Base-by-base conservation (phyloP, 352 stramenopile species). In the Aphanomyces invadans region DNA sequence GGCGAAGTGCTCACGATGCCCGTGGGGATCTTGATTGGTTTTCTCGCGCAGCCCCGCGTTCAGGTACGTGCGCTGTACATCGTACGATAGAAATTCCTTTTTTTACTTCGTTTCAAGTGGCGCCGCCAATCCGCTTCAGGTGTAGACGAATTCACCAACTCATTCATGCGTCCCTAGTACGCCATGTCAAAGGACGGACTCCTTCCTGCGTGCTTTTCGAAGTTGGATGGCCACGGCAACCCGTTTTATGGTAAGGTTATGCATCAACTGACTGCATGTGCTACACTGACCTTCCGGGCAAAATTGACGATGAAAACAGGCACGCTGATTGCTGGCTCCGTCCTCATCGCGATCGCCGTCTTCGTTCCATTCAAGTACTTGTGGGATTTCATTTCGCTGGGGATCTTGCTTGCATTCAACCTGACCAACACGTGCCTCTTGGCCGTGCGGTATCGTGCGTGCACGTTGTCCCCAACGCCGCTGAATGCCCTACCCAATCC, bases 1-100 rank as follows among this genome's bases (percentile, higher is more conserved):
- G 95, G 95, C 25, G 95, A 98, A 71, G 79, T 98, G 2, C 68
- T 97, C 29, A 98, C 92, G 17, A 94, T 98, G 74, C 95, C 95
- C 0, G 87, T 98, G 39, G 96, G 96, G n/a, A 87, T 96, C 5
- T 87, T 99, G 38, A 95, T 98, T 33, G 93, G 88, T 12, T 95
- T 98, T 42, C 73, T 98, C 29, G 92, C 95, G 3, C 95, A 98
- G 70, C 94, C 93, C 3, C 79, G 90, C 4, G 80, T 93, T 46
- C 76, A 86, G 53, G 53, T 62, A 62, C 29, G n/a, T n/a, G n/a
- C n/a, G n/a, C n/a, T n/a, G n/a, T n/a, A n/a, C n/a, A n/a, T n/a
- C n/a, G n/a, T n/a, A n/a, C n/a, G n/a, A n/a, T n/a, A n/a, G n/a
- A n/a, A n/a, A n/a, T n/a, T n/a, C n/a, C n/a, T n/a, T n/a, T n/a